Base-by-base conservation (phyloP, 257 asterid species). In the Lavandula angustifolia region DNA sequence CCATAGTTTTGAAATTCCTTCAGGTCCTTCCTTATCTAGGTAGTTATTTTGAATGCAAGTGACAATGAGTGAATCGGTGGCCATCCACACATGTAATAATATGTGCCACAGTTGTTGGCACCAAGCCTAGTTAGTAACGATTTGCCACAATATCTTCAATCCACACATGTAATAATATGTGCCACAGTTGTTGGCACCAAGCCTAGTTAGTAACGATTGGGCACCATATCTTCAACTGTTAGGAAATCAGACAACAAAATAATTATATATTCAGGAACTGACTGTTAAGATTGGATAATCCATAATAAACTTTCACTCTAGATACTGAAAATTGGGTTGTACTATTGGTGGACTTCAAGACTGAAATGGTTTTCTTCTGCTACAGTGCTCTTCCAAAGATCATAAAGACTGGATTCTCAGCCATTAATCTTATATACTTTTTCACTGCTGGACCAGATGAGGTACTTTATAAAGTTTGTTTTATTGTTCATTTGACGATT, bases 371-470 rank as follows among this genome's bases (percentile, higher is more conserved):
- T 65, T 51, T 76, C 14, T 66, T 72, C n/a, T 74, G 76, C 54
- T 69, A 67, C 92, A 94, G 99, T 72, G 88, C 84, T 59, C 96
- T 94, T 70, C 76, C 96, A 29, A 94, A 90, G 84, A 87, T 94
- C 78, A 90, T 94, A 69, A 94, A 94, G 86, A 94, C 96, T 40
- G 99, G 99, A 67, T 94, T 94, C 74, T 34, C 97, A n/a, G 95
- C 99, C 71, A 94, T 94, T 73, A 94, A 94, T 82, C 95, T 94
- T 62, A 90, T 94, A 35, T 94, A 94, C 80, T 94, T 94, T 52
- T 94, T 94, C 95, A 94, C 99, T 46, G 99, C 99, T 41, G 99
- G 99, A 69, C 96, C 99, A 42, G 99, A 94, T 76, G 99, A 94
- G 99, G 99, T 94, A 89, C 50, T 73, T 50, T 58, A 13, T 47